These are phyloP conservation scores for Quercus lobata DNA, from an alignment of 331 rosid genomes.

Conservation along the genomic window DNA sequence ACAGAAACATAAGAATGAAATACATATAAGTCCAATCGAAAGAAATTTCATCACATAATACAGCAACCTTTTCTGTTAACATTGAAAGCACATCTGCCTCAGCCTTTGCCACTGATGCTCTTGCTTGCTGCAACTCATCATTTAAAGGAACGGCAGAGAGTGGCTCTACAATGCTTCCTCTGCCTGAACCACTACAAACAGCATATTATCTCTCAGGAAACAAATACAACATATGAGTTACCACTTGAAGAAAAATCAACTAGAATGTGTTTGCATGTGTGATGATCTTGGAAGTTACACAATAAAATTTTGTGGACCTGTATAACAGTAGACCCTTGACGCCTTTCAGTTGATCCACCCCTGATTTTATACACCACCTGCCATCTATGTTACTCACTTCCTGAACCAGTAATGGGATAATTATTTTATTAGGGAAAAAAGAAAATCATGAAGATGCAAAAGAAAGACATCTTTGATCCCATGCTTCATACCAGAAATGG, in stretches of 20 bases:
- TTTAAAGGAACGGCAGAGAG: conserved; percentile 79
- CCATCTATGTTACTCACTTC: conserved; percentile 80
- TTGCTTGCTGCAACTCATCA: conserved; percentile 87
- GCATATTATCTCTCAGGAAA: conserved; percentile 40
- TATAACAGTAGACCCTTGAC: conserved; percentile 73
- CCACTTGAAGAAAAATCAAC: conserved; percentile 6
- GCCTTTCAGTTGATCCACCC: conserved; percentile 48
- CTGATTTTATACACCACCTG: conserved; percentile 84
- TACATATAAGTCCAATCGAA: background rate
- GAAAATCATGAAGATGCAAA: conserved; percentile 17
- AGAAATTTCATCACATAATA: conserved; percentile 18
- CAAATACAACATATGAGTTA: conserved; percentile 15
- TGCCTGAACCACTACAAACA: conserved; percentile 65
- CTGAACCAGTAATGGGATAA: conserved; percentile 43
- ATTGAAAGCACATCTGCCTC: conserved; percentile 77
- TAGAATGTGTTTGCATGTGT: conserved; percentile 14
- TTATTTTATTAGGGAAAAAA: conserved; percentile 23
- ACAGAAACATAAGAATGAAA: conserved; percentile 15
- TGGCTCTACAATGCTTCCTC: conserved; percentile 76
- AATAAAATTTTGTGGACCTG: conserved; percentile 52
- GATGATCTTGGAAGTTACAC: conserved; percentile 17
- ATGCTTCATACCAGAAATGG: conserved; percentile 60
- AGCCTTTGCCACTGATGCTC: conserved; percentile 65
- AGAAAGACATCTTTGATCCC: conserved; percentile 2
- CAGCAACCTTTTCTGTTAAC: conserved; percentile 70